A percentile compares a stretch with the other conserved stretches of the same genome.
Conservation (phyloP, 2,329 filamentous ascomycete genomes). For the Akanthomyces uredinophilus region DNA sequence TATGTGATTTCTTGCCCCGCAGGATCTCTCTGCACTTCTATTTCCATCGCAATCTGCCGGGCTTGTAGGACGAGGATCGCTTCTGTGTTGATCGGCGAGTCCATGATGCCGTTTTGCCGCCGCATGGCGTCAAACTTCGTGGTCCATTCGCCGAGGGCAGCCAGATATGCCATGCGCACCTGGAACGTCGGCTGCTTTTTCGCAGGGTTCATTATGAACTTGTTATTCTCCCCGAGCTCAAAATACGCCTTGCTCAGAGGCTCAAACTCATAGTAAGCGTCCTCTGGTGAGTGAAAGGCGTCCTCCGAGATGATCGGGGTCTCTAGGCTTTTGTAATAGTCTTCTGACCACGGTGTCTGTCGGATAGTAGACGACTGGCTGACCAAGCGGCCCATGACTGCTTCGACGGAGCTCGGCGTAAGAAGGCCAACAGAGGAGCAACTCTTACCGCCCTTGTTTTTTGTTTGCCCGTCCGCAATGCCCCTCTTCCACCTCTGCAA, state of each 20-base stretch:
- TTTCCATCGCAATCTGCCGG: background rate
- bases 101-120: background rate
- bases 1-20: background rate
- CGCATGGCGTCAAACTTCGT: slow-evolving; percentile 1
- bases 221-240: slow-evolving; percentile 5
- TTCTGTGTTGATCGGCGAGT: background rate
- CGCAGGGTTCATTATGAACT: background rate
- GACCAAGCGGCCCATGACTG: background rate
- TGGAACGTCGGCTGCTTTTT: background rate
- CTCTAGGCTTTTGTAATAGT: slow-evolving; percentile 1
- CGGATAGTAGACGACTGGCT: background rate
- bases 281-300: background rate
- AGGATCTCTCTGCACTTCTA: background rate
- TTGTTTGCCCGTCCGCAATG: background rate
- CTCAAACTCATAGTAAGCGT: slow-evolving; percentile 9
- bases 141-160: background rate
- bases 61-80: background rate
- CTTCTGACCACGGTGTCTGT: background rate
- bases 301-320: background rate
- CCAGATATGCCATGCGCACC: background rate
- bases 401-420: background rate
- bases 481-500: background rate
- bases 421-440: background rate
- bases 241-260: background rate
- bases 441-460: background rate